Evolutionary conservation across 441 rosid genomes (phyloP).

Genomic region (Adansonia grandidieri): DNA sequence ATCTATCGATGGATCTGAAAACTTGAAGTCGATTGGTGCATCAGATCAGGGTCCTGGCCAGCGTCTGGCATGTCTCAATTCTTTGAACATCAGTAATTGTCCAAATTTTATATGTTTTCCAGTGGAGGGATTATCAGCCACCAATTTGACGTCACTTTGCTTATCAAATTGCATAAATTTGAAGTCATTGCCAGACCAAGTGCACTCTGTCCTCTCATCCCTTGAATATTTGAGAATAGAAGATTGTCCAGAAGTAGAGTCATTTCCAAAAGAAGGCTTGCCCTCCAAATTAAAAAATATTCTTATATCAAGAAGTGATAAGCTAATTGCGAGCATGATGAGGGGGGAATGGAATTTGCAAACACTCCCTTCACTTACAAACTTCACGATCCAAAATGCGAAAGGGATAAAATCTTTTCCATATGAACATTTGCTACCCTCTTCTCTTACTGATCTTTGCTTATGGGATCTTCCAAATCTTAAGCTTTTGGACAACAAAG

Average conservation of each 20-base stretch:
- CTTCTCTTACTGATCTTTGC: not conserved
- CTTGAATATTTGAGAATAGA: not conserved
- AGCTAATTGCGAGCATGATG: not conserved
- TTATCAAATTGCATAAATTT: not conserved
- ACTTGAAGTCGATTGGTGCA: not conserved
- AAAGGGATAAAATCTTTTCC: not conserved
- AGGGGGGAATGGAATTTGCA: not conserved
- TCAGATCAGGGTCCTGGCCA: not conserved
- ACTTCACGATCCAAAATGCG: fast-evolving
- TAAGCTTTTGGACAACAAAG: not conserved
- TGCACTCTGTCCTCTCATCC: not conserved
- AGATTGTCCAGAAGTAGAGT: not conserved
- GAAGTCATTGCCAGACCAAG: not conserved
- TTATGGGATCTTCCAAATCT: not conserved
- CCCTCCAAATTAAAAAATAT: too few species aligned
- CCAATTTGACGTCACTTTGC: not conserved
- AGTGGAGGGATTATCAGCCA: not conserved
- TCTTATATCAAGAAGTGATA: not conserved
- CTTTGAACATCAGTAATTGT: not conserved
- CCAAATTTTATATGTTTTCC: not conserved
- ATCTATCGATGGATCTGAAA: fast-evolving
- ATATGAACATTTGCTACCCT: not conserved
- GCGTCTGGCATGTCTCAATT: not conserved
- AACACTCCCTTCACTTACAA: not conserved
- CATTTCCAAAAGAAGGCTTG: not conserved